Conservation (phyloP, 2,329 filamentous ascomycete species). For the Pseudocercospora fuligena region DNA sequence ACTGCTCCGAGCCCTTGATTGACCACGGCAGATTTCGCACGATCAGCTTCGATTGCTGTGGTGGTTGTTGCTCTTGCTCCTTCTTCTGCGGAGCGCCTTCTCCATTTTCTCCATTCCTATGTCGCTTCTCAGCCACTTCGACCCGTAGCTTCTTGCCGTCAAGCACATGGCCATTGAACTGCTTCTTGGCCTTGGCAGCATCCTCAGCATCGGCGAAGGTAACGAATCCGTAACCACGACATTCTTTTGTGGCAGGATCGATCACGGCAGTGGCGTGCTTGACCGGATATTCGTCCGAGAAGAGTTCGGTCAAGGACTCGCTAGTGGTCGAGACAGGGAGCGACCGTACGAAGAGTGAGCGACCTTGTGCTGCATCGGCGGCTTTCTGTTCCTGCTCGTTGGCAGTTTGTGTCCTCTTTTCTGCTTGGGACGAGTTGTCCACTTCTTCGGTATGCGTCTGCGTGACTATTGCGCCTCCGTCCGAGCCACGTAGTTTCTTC, state of each 20-base stretch:
- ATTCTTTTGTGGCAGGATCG: conserved; percentile 83
- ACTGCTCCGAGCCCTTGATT: conserved; percentile 82
- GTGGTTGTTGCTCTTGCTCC: conserved; percentile 65
- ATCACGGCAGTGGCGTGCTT: conserved; percentile 94
- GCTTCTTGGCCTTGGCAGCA: conserved; percentile 76
- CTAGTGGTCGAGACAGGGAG: conserved; percentile 78
- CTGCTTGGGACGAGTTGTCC: background rate
- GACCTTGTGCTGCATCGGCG: conserved; percentile 30
- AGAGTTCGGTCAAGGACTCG: conserved; percentile 82
- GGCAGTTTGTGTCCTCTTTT: conserved; percentile 12
- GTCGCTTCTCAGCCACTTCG: conserved; percentile 84
- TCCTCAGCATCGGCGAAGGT: conserved; percentile 95
- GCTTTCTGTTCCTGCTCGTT: conserved; percentile 27
- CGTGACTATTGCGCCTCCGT: conserved; percentile 33
- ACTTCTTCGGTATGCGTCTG: conserved; percentile 16
- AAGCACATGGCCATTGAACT: conserved; percentile 78
- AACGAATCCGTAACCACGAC: conserved; percentile 93
- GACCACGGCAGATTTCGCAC: conserved; percentile 96
- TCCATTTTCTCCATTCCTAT: conserved; percentile 61
- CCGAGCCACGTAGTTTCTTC: conserved; percentile 40
- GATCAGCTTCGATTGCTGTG: conserved; percentile 80
- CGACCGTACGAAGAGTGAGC: conserved; percentile 84
- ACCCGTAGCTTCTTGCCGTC: conserved; percentile 82
- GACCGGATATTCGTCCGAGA: conserved; percentile 91
- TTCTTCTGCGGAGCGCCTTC: conserved; percentile 64